A percentile compares a stretch with the other conserved stretches of the same genome.
Conservation (phyloP, 176 grass and related monocot species). For the Oryza nivara region DNA sequence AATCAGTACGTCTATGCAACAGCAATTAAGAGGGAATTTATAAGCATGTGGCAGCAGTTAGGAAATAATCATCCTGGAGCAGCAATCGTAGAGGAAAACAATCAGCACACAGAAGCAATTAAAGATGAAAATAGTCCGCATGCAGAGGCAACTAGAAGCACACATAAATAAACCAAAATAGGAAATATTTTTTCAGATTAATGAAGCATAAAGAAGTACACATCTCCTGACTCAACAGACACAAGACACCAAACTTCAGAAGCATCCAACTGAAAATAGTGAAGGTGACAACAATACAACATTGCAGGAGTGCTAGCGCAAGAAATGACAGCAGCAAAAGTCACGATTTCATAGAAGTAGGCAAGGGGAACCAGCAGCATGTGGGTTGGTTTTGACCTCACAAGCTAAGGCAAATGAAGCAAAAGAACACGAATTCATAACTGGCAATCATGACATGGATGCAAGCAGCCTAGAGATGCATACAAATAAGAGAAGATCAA, state of each 20-base stretch:
- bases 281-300: constrained; percentile 16
- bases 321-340: not conserved
- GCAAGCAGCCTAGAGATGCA: not conserved
- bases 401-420: not conserved
- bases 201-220: not conserved
- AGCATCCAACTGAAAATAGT: constrained; percentile 5
- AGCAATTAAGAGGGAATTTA: not conserved
- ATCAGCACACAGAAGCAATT: too few species aligned
- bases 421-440: not conserved
- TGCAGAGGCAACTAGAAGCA: not conserved
- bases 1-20: too few species aligned
- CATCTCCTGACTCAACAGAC: not conserved
- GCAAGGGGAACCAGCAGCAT: not conserved
- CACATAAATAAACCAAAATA: not conserved
- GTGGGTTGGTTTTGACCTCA: not conserved
- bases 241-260: not conserved
- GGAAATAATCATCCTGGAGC: too few species aligned
- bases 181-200: constrained; percentile 4
- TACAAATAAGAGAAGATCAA: constrained; percentile 8
- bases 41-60: too few species aligned
- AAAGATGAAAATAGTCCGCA: too few species aligned
- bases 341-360: not conserved
- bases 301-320: not conserved
- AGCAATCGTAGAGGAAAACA: too few species aligned
- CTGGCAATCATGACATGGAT: not conserved